These are phyloP conservation scores for Ogataea wickerhamii DNA, from an alignment of 805 yeast species.

Conservation along the genomic window DNA sequence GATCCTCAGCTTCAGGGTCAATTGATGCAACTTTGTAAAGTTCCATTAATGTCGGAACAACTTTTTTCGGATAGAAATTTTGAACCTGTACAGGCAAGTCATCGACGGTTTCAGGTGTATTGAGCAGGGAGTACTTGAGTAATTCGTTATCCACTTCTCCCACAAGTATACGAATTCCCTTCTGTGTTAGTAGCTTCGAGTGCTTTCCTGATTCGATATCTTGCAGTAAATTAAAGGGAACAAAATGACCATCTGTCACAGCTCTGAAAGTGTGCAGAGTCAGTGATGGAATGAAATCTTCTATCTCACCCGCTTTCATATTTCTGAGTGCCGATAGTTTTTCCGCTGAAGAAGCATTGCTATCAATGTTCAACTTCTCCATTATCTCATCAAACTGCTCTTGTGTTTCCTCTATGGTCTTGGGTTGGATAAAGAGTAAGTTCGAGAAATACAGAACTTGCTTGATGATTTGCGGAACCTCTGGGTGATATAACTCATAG, in stretches of 20 bases:
- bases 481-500: slow-evolving; percentile 40
- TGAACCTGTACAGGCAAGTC: slow-evolving; percentile 32
- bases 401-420: slow-evolving; percentile 33
- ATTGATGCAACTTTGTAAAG: slow-evolving; percentile 15
- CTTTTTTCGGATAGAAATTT: slow-evolving; percentile 37
- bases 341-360: slow-evolving; percentile 1
- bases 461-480: slow-evolving; percentile 37
- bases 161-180: slow-evolving; percentile 24
- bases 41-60: slow-evolving; percentile 22
- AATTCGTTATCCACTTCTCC: slow-evolving; percentile 38
- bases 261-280: slow-evolving; percentile 34
- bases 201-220: slow-evolving; percentile 33
- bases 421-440: slow-evolving; percentile 37
- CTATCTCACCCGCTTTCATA: slow-evolving; percentile 10
- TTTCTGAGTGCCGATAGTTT: slow-evolving; percentile 5
- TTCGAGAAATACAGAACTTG: slow-evolving; percentile 35
- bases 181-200: slow-evolving; percentile 21
- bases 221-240: slow-evolving; percentile 27
- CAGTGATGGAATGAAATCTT: slow-evolving; percentile 20
- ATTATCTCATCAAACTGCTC: slow-evolving; percentile 36
- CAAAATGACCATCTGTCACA: slow-evolving; percentile 38
- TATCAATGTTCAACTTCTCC: slow-evolving; percentile 18
- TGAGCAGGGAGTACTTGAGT: slow-evolving; percentile 28
- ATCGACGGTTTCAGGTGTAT: slow-evolving; percentile 28
- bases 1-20: slow-evolving; percentile 7